Evolutionary conservation across 352 stramenopile species (phyloP), one percentile per base, ranked within the genome.

Genomic region (Phytophthora syringae): DNA sequence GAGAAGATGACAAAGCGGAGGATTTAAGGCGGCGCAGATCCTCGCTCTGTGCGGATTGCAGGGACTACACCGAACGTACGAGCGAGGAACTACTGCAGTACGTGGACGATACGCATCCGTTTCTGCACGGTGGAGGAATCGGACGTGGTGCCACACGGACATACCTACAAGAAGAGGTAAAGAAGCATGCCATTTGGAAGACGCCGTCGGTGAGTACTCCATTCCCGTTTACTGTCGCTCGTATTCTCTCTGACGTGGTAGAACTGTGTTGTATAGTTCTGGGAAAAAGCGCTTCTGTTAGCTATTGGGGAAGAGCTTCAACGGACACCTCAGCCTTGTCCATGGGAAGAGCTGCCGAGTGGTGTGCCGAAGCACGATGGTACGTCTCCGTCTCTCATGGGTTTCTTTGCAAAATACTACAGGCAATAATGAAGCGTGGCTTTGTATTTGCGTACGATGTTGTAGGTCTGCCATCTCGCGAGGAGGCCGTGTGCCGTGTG

Each of bases 111-210:
- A 43, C 47, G 0, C 74, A 82, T 18, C 61, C 72, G 18, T 51
- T 80, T 27, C 58, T 80, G 45, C 71, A 82, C 51, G 52, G 62
- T 11, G 72, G 59, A 58, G 67, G 66, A 7, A 60, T 82, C 25
- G 75, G 70, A 10, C 79, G 84, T 6, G 84, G 84, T 13, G 75
- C 76, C 2, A 73, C 77, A 25, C 82, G 87, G 15, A 89, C 79
- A 16, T 95, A 95, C 42, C 49, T 94, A 7, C 87, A 95, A 56
- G 82, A 90, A 62, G 71, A 93, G 59, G 79, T 94, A n/a, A 95
- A 94, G 62, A 86, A 86, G 27, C 87, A 95, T 60, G 57, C 69
- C 16, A 93, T 95, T 68, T 95, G 87, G 87, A 93, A 91, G 55
- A 90, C 86, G 32, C 85, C 87, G 1, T 79, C 82, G 49, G 81